Conservation (phyloP, 768 basidiomycete species). For the Termitomyces sp. region DNA sequence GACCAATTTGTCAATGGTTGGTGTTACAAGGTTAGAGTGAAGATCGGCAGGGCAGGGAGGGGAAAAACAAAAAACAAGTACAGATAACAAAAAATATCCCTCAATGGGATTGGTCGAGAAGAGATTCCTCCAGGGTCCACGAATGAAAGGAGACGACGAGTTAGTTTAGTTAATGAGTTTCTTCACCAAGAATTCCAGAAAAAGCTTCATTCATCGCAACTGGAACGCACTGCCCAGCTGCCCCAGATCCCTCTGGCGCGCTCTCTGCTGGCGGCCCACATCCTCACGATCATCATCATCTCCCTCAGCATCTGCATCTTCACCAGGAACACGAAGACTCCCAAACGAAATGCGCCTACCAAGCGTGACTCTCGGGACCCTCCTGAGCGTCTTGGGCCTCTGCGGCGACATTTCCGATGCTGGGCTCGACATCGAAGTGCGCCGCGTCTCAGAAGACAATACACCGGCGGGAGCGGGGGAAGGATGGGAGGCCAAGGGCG, state of each 20-base stretch:
- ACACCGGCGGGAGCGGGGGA: slow-evolving; percentile 10
- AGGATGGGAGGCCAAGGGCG: slow-evolving; percentile 23
- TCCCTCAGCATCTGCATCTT: slow-evolving; percentile 30
- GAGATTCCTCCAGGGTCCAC: background rate
- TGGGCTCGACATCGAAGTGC: background rate
- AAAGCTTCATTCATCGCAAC: slow-evolving; percentile 33
- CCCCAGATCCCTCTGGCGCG: slow-evolving; percentile 11
- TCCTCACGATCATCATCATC: slow-evolving; percentile 29
- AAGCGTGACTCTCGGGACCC: slow-evolving; percentile 40
- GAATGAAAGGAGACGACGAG: too few relatives aligned
- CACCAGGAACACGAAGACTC: slow-evolving; percentile 32
- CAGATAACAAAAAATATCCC: background rate
- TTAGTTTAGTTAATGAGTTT: background rate
- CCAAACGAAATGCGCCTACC: slow-evolving; percentile 67
- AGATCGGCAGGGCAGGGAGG: too few relatives aligned
- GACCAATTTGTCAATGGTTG: background rate
- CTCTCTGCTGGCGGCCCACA: slow-evolving; percentile 15
- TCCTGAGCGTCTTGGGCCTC: slow-evolving; percentile 40
- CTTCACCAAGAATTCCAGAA: too few relatives aligned
- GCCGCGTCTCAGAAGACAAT: background rate
- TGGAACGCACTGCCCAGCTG: slow-evolving; percentile 72
- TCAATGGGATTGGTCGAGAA: background rate
- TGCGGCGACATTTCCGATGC: slow-evolving; percentile 4
- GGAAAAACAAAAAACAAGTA: background rate
- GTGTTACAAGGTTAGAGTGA: background rate